Evolutionary conservation across 345 rosid genomes (phyloP), one percentile per base, ranked within the genome.

Genomic region (Capsella bursapastoris): DNA sequence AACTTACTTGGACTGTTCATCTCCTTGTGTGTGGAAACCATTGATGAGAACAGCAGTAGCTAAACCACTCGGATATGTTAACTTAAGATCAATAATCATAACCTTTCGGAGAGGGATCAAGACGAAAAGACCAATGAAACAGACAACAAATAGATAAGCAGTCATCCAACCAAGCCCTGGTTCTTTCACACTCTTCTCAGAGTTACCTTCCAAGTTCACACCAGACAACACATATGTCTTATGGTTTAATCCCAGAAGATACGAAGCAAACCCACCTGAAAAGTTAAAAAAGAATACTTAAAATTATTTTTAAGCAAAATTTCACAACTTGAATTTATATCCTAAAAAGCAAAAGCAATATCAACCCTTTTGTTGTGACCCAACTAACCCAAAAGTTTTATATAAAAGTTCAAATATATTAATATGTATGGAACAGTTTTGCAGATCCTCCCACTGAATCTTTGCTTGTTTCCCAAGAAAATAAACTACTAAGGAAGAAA

Each of bases 161-260:
- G 84, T 86, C 98, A 94, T 94, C 98, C 98, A 94, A 55, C 96
- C 97, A 56, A 94, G 76, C 7, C 84, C 98, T 40, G 98, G 98
- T 32, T 94, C 92, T 78, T 90, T 94, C 11, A 94, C 74, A 45
- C 88, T 84, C 3, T 56, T 48, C 7, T 82, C 56, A 48, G 95
- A 83, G 78, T 94, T 94, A 38, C 98, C 98, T 78, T 81, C 87
- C 18, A 84, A 77, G 66, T 77, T 77, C 9, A 78, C 90, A 60
- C 98, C 97, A 13, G 98, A 79, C 71, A 94, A 63, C 79, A 82
- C 91, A 61, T 91, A 94, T 8, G 95, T 94, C 80, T 80, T 88
- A 84, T 81, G 84, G 81, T 90, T 94, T 66, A 94, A 55, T 65
- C 90, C 98, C 83, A 94, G 38, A 27, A 94, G 95, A 79, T 91